Base-by-base conservation (phyloP, 169 alveolate species). In the Plasmodium blacklocki region DNA sequence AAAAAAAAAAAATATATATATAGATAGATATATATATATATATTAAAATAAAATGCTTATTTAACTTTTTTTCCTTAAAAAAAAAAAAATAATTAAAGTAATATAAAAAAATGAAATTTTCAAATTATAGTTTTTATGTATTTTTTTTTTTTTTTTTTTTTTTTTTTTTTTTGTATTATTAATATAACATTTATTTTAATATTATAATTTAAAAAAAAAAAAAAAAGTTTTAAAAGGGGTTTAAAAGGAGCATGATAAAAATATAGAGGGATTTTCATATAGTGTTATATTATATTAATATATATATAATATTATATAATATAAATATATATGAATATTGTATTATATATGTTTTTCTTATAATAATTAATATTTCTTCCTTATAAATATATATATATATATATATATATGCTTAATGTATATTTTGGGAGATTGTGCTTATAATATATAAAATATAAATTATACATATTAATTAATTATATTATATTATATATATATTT, bases 151-250 rank as follows among this genome's bases (percentile, higher is more conserved):
- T 70, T 19, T 49, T 67, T 66, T 66, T 23, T 49, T 68, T 68
- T 70, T 70, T 47, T 70, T 70, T 70, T 47, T 70, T 70, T 67
- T 66, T 66, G 43, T n/a, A 3, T 23, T 11, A 70, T 47, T 3
- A 29, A 29, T 29, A 29, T 29, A 29, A 29, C 39, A 29, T 29
- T 2, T 29, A 29, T 29, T 29, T 29, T 29, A 29, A 29, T 29
- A 29, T 29, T 29, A 29, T 29, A 29, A 29, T 29, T 29, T 1
- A 29, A 29, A 29, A 67, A 70, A 70, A 47, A 70, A 70, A 70
- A 47, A 70, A 49, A 70, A 70, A 49, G 78, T 49, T 49, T 70
- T 70, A 15, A 49, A 70, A 70, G 78, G 78, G 78, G 78, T 70
- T 70, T 70, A 47, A 47, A 47, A 11, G 43, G 43, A 29, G 50